Conservation (phyloP, 2,329 filamentous ascomycete genomes). For the Cladosporium sp. region DNA sequence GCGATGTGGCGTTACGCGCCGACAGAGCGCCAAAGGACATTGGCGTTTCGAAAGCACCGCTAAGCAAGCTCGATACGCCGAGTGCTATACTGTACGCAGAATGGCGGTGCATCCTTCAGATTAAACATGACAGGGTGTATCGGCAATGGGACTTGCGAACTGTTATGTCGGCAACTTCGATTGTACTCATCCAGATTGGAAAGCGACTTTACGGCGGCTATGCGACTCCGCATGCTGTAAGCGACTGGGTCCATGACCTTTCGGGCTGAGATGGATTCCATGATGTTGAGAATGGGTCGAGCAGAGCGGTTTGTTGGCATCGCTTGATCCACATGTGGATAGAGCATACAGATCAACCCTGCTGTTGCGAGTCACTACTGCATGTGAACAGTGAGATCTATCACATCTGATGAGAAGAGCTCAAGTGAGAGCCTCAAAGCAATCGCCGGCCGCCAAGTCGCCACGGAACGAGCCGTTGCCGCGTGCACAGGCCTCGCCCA, state of each 20-base stretch:
- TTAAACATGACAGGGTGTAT: not conserved
- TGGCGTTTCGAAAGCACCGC: constrained; percentile 8
- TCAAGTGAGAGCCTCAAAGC: too few species aligned
- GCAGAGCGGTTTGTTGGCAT: too few species aligned
- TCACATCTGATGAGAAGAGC: not conserved
- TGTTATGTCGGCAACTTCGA: not conserved
- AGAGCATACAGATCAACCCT: too few species aligned
- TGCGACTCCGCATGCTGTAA: too few species aligned
- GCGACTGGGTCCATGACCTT: too few species aligned
- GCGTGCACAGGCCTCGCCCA: constrained; percentile 7
- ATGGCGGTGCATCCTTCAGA: constrained; percentile 4
- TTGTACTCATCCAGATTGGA: not conserved
- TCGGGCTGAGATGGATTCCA: too few species aligned
- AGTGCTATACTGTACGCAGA: not conserved
- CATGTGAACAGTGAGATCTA: not conserved
- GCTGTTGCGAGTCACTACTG: not conserved
- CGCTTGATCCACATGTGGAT: too few species aligned
- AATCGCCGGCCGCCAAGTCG: constrained; percentile 6
- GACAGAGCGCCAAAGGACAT: constrained; percentile 8
- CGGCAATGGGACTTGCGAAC: not conserved
- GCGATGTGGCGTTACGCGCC: constrained; percentile 11
- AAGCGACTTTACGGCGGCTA: not conserved
- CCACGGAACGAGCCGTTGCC: not conserved
- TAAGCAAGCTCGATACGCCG: constrained; percentile 9
- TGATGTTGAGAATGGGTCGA: not conserved